phyloP scores from a whole-genome alignment of 2,329 filamentous ascomycete species.

The Talaromyces sp. region DNA sequence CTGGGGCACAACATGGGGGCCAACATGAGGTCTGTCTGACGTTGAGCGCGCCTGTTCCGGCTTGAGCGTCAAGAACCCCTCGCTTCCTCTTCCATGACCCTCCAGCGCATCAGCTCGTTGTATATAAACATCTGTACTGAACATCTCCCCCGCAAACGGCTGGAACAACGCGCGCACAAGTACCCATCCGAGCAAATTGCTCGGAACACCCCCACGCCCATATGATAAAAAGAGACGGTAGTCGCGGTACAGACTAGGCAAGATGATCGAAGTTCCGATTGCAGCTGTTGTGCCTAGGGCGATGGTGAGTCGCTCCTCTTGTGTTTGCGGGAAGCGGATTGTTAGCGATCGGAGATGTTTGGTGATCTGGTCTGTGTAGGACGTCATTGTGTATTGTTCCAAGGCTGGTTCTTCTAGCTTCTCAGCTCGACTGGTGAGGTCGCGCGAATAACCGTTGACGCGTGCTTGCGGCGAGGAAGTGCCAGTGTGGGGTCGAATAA shows the following conservation, averaged over 20 bases:
- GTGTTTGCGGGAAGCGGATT: conserved; percentile 13
- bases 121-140: conserved; percentile 32
- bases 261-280: conserved; percentile 18
- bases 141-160: conserved; percentile 31
- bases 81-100: conserved; percentile 23
- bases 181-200: conserved; percentile 42
- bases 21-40: conserved; percentile 26
- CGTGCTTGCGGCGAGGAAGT: too few relatives aligned
- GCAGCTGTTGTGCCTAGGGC: conserved; percentile 19
- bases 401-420: too few relatives aligned
- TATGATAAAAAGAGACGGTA: conserved; percentile 41
- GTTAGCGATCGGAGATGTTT: conserved; percentile 6
- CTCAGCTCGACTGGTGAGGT: too few relatives aligned
- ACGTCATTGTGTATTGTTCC: not conserved
- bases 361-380: conserved; percentile 2
- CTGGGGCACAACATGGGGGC: conserved; percentile 34
- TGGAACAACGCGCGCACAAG: conserved; percentile 25
- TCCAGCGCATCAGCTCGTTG: conserved; percentile 25
- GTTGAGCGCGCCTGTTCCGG: conserved; percentile 19
- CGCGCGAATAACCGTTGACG: too few relatives aligned
- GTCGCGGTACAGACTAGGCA: conserved; percentile 34
- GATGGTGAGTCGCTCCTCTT: conserved; percentile 18
- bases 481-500: too few relatives aligned
- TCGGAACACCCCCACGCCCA: conserved; percentile 39
- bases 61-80: conserved; percentile 20